Evolutionary conservation across 2,329 filamentous ascomycete genomes (phyloP).

Genomic region (Botryosphaeria dothidea): DNA sequence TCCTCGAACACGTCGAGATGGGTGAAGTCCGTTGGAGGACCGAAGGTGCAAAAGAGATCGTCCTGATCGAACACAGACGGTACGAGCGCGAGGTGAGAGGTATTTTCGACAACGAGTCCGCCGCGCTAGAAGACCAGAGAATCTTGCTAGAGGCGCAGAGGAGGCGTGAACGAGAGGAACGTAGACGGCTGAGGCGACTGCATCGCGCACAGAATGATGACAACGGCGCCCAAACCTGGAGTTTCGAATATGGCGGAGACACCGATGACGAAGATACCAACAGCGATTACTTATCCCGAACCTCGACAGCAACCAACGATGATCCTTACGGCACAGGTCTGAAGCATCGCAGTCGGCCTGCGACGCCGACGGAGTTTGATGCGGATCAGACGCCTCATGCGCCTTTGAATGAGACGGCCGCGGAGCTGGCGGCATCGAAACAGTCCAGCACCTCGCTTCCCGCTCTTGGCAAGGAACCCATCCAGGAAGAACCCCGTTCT

Average conservation of each 20-base stretch:
- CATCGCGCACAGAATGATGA: conserved; percentile 29
- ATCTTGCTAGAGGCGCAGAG: conserved; percentile 48
- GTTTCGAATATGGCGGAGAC: conserved; percentile 74
- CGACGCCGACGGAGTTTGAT: conserved; percentile 14
- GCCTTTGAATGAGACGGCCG: conserved; percentile 15
- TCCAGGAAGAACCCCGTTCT: conserved; percentile 11
- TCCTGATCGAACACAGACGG: conserved; percentile 76
- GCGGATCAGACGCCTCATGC: conserved; percentile 18
- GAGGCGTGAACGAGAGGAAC: conserved; percentile 57
- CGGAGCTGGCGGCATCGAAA: conserved; percentile 10
- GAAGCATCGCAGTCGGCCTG: conserved; percentile 6
- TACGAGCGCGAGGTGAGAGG: conserved; percentile 69
- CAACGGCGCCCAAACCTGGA: conserved; percentile 70
- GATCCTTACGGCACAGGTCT: not conserved
- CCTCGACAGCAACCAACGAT: conserved; percentile 34
- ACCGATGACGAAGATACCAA: conserved; percentile 52
- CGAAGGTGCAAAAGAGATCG: conserved; percentile 81
- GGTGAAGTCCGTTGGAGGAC: conserved; percentile 95
- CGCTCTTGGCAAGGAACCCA: conserved; percentile 10
- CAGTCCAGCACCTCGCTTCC: conserved; percentile 18
- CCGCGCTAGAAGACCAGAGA: conserved; percentile 45
- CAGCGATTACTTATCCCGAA: conserved; percentile 36
- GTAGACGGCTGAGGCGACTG: conserved; percentile 39
- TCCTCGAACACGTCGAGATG: conserved; percentile 90
- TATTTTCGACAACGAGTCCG: conserved; percentile 44